Evolutionary conservation across 1,139 yeast species (phyloP).

Genomic region (Pichia sp.): DNA sequence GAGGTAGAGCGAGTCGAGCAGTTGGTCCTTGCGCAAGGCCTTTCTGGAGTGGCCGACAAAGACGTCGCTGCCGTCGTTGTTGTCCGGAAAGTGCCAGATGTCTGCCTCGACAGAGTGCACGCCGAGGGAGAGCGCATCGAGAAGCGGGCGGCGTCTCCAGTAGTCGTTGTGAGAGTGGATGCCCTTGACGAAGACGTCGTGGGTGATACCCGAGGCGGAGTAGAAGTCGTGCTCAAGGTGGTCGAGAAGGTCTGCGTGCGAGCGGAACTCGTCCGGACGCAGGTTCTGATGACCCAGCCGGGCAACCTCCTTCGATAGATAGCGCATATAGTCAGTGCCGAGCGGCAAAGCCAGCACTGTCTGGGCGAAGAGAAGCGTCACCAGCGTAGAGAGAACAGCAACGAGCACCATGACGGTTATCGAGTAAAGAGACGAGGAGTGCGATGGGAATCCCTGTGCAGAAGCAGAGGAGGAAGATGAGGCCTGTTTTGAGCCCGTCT

Average conservation of each 20-base stretch:
- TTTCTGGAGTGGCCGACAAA: constrained; percentile 64
- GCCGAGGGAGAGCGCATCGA: constrained; percentile 58
- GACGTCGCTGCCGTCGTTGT: constrained; percentile 33
- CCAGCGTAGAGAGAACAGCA: constrained; percentile 2
- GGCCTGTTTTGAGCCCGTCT: background rate
- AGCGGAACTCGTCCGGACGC: background rate
- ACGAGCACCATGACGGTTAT: constrained; percentile 3
- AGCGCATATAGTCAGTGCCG: background rate
- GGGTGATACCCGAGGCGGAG: constrained; percentile 19
- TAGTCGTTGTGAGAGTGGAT: constrained; percentile 77
- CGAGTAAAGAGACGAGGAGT: background rate
- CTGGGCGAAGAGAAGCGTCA: constrained; percentile 2
- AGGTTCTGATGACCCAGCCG: background rate
- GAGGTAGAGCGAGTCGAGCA: constrained; percentile 50
- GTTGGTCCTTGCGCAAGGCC: constrained; percentile 41
- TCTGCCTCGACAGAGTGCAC: constrained; percentile 67
- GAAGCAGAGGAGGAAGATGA: background rate
- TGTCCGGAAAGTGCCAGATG: constrained; percentile 44
- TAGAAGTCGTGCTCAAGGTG: constrained; percentile 9
- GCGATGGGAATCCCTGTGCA: too few species aligned
- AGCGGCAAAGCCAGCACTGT: background rate
- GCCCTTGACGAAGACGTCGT: constrained; percentile 22
- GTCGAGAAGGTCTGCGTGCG: background rate
- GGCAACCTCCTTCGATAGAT: background rate
- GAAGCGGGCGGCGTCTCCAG: constrained; percentile 59